phyloP scores from a whole-genome alignment of 306 rosid genomes.

The Citrullus amarus region DNA sequence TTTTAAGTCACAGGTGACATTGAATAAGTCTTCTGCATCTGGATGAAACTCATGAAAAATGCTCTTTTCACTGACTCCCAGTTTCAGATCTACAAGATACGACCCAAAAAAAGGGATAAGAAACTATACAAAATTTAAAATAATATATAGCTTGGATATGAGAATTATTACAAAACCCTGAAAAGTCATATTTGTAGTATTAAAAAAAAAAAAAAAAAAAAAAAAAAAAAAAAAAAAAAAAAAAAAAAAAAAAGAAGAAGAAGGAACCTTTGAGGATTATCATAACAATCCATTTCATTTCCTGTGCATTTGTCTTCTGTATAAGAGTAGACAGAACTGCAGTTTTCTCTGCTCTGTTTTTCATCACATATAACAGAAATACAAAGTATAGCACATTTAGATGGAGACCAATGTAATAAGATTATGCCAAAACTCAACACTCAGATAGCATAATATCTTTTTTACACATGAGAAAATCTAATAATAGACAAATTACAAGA shows the following conservation, averaged over 20 bases:
- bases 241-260: background rate
- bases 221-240: background rate
- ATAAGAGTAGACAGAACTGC: conserved; percentile 67
- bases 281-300: conserved; percentile 99
- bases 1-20: conserved; percentile 93
- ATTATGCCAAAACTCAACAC: background rate
- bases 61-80: conserved; percentile 89
- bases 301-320: conserved; percentile 78
- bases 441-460: background rate
- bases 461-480: background rate
- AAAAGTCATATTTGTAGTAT: conserved; percentile 8
- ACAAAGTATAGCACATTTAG: background rate
- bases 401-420: background rate
- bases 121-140: background rate
- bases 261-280: conserved; percentile 71
- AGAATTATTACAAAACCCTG: background rate
- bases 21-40: conserved; percentile 94
- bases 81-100: conserved; percentile 56
- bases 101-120: no score
- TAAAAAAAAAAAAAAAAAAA: background rate
- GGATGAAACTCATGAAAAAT: conserved; percentile 93
- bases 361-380: conserved; percentile 14
- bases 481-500: background rate
- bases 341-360: conserved; percentile 58
- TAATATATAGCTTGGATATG: background rate